Evolutionary conservation across 495 filamentous ascomycete species (phyloP), one percentile per base, ranked within the genome.

Genomic region (Aspergillus incahuasiensis): DNA sequence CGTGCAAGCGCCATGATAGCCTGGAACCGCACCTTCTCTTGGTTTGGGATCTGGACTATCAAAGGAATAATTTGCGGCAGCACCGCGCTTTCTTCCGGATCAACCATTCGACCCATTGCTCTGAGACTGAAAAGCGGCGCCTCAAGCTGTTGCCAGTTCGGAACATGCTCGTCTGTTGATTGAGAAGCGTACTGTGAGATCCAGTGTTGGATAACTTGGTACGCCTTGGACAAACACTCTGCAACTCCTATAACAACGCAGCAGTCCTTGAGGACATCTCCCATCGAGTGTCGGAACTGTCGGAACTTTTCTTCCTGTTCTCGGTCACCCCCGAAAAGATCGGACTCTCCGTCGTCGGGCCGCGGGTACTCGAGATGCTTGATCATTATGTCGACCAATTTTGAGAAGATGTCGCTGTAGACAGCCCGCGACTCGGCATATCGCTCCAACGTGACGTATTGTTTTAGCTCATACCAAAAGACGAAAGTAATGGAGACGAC

Each of bases 381-480:
- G 54, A 97, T 83, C 80, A 99, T 90, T 63, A 97, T 84, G 67
- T 97, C 91, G 44, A 97, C 92, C 28, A 99, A 75, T 66, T 87
- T 83, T 6, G 88, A 86, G 70, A 88, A 97, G 44, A 96, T 76
- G 55, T 91, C 88, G 30, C 86, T 76, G 58, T 86, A 87, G 52
- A 85, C 77, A 50, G 87, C 62, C 25, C 92, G 82, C 15, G 92
- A 87, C 53, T 90, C 79, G n/a, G 85, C 86, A 64, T 96, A 97
- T 55, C 85, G 86, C 6, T 96, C 92, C 32, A 97, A 71, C 6
- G 90, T 89, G 30, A 97, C 77, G 64, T 95, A 96, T 73, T 96
- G 91, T 75, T 99, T 99, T 51, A 99, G 75, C 68, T 99, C 94
- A 69, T 95, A 97, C 94, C 94, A 99, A 74, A 97, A 97, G 48